Conservation (phyloP, 257 asterid genomes). For the Gentiana macrophylla region DNA sequence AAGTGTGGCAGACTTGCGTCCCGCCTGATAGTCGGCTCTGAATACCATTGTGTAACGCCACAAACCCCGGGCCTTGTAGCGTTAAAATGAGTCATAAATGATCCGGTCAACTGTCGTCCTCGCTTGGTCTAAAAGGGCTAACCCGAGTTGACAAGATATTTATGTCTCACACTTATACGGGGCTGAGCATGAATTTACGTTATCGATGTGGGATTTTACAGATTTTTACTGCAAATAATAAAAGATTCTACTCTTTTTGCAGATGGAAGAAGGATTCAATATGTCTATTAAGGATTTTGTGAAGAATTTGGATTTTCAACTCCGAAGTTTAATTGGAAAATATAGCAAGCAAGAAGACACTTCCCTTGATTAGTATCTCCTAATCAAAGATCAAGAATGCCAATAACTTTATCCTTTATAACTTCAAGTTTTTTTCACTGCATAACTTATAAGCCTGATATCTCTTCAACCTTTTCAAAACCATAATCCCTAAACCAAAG, state of each 20-base stretch:
- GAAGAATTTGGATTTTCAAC: constrained; percentile 9
- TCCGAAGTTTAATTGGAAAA: constrained; percentile 7
- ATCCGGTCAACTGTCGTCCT: too few relatives aligned
- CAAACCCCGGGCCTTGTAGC: too few relatives aligned
- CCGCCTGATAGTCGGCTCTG: too few relatives aligned
- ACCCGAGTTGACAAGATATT: too few relatives aligned
- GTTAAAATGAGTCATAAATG: too few relatives aligned
- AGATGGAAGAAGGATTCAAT: constrained; percentile 30
- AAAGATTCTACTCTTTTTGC: neutral
- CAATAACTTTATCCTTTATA: neutral
- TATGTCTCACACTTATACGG: too few relatives aligned
- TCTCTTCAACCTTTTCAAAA: neutral
- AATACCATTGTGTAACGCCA: too few relatives aligned
- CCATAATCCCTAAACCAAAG: neutral
- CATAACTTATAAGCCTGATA: neutral
- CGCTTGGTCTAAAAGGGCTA: too few relatives aligned
- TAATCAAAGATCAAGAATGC: neutral
- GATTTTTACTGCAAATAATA: neutral
- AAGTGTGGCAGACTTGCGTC: too few relatives aligned
- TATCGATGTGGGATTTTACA: too few relatives aligned
- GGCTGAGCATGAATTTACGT: too few relatives aligned
- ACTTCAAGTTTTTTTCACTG: neutral
- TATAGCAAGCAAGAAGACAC: neutral
- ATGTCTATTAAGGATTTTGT: constrained; percentile 21
- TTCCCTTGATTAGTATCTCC: neutral